A percentile compares a stretch with the other conserved stretches of the same genome.
phyloP scores from a whole-genome alignment of 441 rosid species.

The Adansonia rubrostipa region DNA sequence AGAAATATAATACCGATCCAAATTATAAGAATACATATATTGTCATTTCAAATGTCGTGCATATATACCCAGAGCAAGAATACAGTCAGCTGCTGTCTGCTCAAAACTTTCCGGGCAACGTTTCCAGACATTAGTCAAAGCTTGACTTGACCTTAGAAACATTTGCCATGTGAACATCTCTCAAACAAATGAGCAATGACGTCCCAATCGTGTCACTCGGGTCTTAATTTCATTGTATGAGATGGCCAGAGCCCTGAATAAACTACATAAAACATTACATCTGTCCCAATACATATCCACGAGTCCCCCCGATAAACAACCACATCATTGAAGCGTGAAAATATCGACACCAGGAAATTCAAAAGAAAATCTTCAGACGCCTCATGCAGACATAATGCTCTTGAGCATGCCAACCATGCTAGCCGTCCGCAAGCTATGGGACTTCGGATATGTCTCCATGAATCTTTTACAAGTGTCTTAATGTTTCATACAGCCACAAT shows the following conservation, averaged over 20 bases:
- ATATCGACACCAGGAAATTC: constrained; percentile 32
- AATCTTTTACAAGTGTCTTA: neutral
- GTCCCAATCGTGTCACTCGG: constrained; percentile 1
- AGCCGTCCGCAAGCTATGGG: neutral
- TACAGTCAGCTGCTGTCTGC: neutral
- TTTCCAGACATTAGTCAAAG: constrained; percentile 10
- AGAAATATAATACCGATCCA: too few relatives aligned
- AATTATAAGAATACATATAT: neutral
- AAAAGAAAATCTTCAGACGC: constrained; percentile 33
- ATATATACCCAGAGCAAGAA: constrained; percentile 6
- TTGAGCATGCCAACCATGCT: neutral
- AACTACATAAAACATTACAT: constrained; percentile 33
- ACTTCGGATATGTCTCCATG: neutral
- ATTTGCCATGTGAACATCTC: neutral
- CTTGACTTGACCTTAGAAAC: neutral
- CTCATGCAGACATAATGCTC: constrained; percentile 11
- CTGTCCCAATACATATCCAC: neutral
- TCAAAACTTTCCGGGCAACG: neutral
- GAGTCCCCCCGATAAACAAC: neutral
- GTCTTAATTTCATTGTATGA: constrained; percentile 17
- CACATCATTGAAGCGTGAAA: neutral
- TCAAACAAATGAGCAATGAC: neutral
- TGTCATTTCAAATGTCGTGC: neutral
- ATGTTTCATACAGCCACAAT: neutral
- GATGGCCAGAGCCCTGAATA: constrained; percentile 20